Conservation (phyloP, 805 yeast species). For the Cephaloascus albidus region DNA sequence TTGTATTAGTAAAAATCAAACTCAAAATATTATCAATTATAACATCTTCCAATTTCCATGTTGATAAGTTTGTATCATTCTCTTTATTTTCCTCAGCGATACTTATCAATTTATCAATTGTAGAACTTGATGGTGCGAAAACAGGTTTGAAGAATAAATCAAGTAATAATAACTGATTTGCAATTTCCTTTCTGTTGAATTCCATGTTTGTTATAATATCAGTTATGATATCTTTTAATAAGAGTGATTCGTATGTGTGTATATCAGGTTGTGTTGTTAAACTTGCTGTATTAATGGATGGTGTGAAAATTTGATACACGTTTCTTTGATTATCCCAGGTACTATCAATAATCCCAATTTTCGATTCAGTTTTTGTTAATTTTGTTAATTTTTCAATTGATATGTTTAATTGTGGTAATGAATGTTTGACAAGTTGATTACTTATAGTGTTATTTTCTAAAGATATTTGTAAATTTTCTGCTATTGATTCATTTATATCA, state of each 20-base stretch:
- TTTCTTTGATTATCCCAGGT: slow-evolving; percentile 61
- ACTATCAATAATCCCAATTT: slow-evolving; percentile 35
- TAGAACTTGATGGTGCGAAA: slow-evolving; percentile 53
- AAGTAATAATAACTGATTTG: slow-evolving; percentile 70
- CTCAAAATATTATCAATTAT: slow-evolving; percentile 77
- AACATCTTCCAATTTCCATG: slow-evolving; percentile 88
- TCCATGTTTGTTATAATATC: slow-evolving; percentile 76
- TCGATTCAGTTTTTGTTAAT: slow-evolving; percentile 6
- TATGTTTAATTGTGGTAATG: slow-evolving; percentile 27
- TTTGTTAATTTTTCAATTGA: slow-evolving; percentile 14
- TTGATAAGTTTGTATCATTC: slow-evolving; percentile 39
- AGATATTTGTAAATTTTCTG: background rate
- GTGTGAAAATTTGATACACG: slow-evolving; percentile 50
- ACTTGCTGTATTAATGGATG: slow-evolving; percentile 38
- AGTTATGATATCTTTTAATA: slow-evolving; percentile 65
- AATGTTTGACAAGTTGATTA: slow-evolving; percentile 26
- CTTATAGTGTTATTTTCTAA: slow-evolving; percentile 23
- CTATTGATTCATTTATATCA: slow-evolving; percentile 4
- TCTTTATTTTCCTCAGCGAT: slow-evolving; percentile 34
- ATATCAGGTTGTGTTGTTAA: slow-evolving; percentile 42
- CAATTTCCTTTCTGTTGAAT: slow-evolving; percentile 81
- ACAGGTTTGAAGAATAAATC: slow-evolving; percentile 52
- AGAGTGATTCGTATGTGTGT: slow-evolving; percentile 30
- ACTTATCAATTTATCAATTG: slow-evolving; percentile 56
- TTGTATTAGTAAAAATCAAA: slow-evolving; percentile 65